Conservation (phyloP, 1,284 basidiomycete genomes). For the Vanrija sp. region DNA sequence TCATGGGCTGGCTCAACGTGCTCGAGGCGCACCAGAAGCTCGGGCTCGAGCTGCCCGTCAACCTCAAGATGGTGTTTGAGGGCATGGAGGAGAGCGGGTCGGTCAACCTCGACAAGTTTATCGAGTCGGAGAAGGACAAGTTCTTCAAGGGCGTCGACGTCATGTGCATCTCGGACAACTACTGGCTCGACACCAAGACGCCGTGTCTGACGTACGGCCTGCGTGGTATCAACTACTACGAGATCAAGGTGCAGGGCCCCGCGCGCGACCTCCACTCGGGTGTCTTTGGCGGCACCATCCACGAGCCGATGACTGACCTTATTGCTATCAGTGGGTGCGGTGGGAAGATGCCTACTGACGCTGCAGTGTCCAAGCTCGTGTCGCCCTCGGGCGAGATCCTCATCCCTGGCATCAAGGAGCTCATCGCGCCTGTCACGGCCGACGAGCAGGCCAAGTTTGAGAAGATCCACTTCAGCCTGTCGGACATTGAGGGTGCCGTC, state of each 20-base stretch:
- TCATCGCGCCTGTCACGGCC: constrained; percentile 70
- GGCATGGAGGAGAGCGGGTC: constrained; percentile 98
- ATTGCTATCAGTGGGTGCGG: constrained; percentile 49
- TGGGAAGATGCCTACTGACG: not conserved
- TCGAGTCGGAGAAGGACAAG: constrained; percentile 70
- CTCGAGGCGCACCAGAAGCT: constrained; percentile 78
- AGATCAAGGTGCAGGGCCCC: constrained; percentile 77
- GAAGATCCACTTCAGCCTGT: constrained; percentile 63
- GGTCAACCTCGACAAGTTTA: constrained; percentile 87
- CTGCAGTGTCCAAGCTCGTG: constrained; percentile 69
- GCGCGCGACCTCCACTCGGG: constrained; percentile 89
- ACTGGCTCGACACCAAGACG: constrained; percentile 52
- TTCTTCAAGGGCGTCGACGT: constrained; percentile 92
- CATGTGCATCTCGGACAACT: constrained; percentile 73
- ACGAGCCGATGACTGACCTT: constrained; percentile 71
- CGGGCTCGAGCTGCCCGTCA: constrained; percentile 80
- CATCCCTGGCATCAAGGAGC: constrained; percentile 84
- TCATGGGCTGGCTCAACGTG: constrained; percentile 92
- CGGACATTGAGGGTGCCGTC: constrained; percentile 73
- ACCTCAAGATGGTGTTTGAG: constrained; percentile 91
- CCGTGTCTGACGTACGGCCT: constrained; percentile 53
- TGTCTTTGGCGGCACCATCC: constrained; percentile 78
- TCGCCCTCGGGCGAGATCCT: constrained; percentile 77
- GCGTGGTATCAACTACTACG: constrained; percentile 87
- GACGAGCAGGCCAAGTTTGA: constrained; percentile 73